Evolutionary conservation across 2,329 filamentous ascomycete species (phyloP).

Genomic region (Myriosclerotinia curreyana): DNA sequence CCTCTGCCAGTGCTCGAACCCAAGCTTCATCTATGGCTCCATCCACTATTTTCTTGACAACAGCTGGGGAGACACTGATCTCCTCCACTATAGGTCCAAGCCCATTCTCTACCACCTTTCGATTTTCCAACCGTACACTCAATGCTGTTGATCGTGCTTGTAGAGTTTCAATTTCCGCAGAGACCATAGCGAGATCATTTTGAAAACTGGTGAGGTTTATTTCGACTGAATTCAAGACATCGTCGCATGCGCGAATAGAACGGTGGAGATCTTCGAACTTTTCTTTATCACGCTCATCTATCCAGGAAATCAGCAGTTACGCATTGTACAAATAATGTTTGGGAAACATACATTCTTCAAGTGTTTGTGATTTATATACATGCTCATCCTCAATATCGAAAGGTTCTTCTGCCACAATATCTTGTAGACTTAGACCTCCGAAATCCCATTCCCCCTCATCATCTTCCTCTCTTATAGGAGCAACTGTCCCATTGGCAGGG

Average conservation of each 20-base stretch:
- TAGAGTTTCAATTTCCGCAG: conserved; percentile 89
- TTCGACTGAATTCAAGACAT: conserved; percentile 90
- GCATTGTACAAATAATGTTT: conserved; percentile 1
- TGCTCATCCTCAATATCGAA: conserved; percentile 23
- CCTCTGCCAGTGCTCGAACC: conserved; percentile 76
- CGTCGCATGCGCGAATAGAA: conserved; percentile 87
- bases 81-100: conserved; percentile 89
- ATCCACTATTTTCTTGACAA: conserved; percentile 82
- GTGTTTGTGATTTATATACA: conserved; percentile 55
- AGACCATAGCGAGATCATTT: conserved; percentile 86
- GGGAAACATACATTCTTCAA: conserved; percentile 66
- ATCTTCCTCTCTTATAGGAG: conserved; percentile 46
- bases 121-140: conserved; percentile 82
- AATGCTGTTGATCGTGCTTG: conserved; percentile 82
- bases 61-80: conserved; percentile 78
- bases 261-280: conserved; percentile 88
- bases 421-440: conserved; percentile 69
- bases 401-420: conserved; percentile 40
- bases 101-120: conserved; percentile 83
- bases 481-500: conserved; percentile 22
- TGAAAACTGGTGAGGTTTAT: conserved; percentile 89
- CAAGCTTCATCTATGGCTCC: conserved; percentile 88
- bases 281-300: conserved; percentile 75
- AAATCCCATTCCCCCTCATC: conserved; percentile 73
- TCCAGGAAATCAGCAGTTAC: conserved; percentile 23